Evolutionary conservation across 805 yeast genomes (phyloP).

Genomic region (Candida chilensis): DNA sequence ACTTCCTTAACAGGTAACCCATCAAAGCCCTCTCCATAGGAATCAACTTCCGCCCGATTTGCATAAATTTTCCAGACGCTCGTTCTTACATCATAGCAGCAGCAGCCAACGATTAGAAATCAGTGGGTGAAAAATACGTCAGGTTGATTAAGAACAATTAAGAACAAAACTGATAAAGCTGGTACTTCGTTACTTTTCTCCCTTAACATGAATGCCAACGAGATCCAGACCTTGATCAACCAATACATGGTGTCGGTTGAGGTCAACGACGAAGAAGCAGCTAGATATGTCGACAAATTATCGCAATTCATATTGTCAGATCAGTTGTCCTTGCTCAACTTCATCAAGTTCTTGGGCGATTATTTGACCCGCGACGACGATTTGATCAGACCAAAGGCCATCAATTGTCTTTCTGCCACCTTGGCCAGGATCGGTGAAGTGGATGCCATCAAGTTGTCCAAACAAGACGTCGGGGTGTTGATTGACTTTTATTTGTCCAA

Average conservation of each 20-base stretch:
- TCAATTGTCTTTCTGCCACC: slow-evolving; percentile 29
- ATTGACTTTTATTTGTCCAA: slow-evolving; percentile 55
- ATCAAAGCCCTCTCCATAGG: no score
- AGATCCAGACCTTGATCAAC: slow-evolving; percentile 14
- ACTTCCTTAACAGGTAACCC: no score
- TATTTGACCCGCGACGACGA: slow-evolving; percentile 53
- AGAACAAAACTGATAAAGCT: no score
- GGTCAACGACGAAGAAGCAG: slow-evolving; percentile 5
- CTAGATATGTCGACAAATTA: background rate
- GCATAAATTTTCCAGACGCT: no score
- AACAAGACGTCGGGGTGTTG: slow-evolving; percentile 40
- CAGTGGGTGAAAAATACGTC: no score
- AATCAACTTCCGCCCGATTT: no score
- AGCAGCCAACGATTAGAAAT: no score
- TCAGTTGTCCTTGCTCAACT: slow-evolving; percentile 31
- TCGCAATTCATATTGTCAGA: background rate
- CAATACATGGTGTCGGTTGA: slow-evolving; percentile 31
- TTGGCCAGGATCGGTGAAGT: slow-evolving; percentile 14
- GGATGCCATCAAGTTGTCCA: slow-evolving; percentile 15
- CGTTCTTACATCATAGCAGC: no score
- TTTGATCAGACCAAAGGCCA: slow-evolving; percentile 34
- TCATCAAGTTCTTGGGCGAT: slow-evolving; percentile 53
- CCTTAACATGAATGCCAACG: no score
- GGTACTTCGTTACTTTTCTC: no score
- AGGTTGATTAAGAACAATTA: no score